These are phyloP conservation scores for Phytophthora sansomeana DNA, from an alignment of 352 stramenopile genomes.

Conservation along the genomic window DNA sequence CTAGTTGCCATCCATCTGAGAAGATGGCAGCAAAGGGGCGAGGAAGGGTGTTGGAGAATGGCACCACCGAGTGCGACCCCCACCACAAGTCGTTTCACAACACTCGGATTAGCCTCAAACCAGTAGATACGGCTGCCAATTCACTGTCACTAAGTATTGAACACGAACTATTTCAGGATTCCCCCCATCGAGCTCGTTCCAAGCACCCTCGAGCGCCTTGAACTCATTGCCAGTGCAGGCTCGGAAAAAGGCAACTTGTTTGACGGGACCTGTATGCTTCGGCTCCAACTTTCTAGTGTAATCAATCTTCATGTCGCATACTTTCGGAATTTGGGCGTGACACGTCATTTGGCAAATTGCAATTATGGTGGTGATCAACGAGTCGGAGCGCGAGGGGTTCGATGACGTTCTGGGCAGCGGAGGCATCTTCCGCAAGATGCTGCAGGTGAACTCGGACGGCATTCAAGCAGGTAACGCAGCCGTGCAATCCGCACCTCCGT, in stretches of 20 bases:
- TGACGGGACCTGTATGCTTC: not conserved
- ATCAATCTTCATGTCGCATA: not conserved
- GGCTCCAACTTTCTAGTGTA: not conserved
- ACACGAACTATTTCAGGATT: too few relatives aligned
- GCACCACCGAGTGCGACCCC: not conserved
- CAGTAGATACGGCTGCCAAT: too few relatives aligned
- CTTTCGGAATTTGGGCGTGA: not conserved
- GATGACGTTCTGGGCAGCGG: constrained; percentile 83
- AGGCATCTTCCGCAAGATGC: constrained; percentile 79
- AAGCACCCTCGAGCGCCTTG: too few relatives aligned
- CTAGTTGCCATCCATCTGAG: constrained; percentile 43
- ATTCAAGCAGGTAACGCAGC: constrained; percentile 59
- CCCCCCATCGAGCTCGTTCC: too few relatives aligned
- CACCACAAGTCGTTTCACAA: constrained; percentile 3
- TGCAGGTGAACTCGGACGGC: constrained; percentile 62
- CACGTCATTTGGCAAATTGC: constrained; percentile 2
- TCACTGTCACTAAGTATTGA: too few relatives aligned
- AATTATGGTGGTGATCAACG: constrained; percentile 46
- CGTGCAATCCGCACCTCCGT: not conserved
- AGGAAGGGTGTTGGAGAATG: constrained; percentile 12
- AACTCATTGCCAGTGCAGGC: not conserved
- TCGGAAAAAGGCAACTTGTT: not conserved
- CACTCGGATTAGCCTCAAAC: too few relatives aligned
- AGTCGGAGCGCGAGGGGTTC: constrained; percentile 65
- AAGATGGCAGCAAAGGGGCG: constrained; percentile 19